Conservation (phyloP, 306 rosid genomes). For the Vachellia collinsii region DNA sequence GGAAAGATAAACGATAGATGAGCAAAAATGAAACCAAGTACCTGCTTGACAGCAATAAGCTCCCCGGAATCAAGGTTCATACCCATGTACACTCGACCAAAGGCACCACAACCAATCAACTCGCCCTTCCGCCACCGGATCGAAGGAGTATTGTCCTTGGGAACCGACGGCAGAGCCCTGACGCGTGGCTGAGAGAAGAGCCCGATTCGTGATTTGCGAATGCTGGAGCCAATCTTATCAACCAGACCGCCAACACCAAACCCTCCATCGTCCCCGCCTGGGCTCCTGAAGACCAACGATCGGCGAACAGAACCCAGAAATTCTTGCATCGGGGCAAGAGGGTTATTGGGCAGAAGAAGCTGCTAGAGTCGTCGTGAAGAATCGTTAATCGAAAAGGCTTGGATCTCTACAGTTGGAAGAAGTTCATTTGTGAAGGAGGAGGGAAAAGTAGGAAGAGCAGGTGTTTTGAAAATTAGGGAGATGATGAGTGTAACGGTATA, state of each 20-base stretch:
- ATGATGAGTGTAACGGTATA: conserved; percentile 35
- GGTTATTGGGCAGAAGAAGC: conserved; percentile 4
- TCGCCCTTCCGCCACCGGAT: conserved; percentile 96
- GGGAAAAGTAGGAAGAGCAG: conserved; percentile 29
- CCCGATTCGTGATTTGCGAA: conserved; percentile 77
- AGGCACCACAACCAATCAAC: conserved; percentile 88
- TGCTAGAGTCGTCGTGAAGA: background rate
- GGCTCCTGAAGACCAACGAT: conserved; percentile 62
- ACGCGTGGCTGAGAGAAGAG: conserved; percentile 52
- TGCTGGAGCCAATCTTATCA: conserved; percentile 73
- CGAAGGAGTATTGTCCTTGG: conserved; percentile 47
- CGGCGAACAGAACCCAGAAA: conserved; percentile 83
- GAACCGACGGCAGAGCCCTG: conserved; percentile 49
- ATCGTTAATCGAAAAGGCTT: background rate
- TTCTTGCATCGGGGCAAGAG: conserved; percentile 59
- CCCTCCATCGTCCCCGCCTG: conserved; percentile 54
- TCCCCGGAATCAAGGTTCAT: conserved; percentile 97
- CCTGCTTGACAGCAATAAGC: conserved; percentile 93
- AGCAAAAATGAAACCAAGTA: conserved; percentile 2
- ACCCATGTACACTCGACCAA: conserved; percentile 90
- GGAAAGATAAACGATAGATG: background rate
- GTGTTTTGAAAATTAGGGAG: conserved; percentile 37
- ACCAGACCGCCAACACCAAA: conserved; percentile 66
- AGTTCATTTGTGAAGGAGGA: conserved; percentile 34
- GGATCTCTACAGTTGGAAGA: conserved; percentile 40